phyloP scores from a whole-genome alignment of 2,329 filamentous ascomycete genomes.

The Apiospora arundinis region DNA sequence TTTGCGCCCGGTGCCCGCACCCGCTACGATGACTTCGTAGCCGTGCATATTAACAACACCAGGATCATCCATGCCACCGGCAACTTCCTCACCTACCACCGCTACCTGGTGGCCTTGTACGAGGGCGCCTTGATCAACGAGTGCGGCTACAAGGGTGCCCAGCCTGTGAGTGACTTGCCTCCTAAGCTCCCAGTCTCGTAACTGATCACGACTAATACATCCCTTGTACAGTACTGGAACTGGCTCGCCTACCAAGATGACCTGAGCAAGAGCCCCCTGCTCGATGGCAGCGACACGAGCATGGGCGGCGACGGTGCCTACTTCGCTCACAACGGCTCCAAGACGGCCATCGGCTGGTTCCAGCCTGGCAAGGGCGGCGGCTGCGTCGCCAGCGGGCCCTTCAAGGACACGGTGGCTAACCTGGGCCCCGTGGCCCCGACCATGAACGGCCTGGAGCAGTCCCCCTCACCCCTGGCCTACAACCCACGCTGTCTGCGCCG shows the following conservation, averaged over 20 bases:
- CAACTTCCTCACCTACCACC: conserved; percentile 17
- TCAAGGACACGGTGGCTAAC: conserved; percentile 47
- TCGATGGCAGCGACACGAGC: conserved; percentile 59
- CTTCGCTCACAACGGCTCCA: not conserved
- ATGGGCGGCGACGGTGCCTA: conserved; percentile 54
- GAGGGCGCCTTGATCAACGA: not conserved
- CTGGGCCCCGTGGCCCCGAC: conserved; percentile 37
- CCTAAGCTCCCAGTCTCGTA: not conserved
- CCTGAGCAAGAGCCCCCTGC: conserved; percentile 55
- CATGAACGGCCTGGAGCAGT: conserved; percentile 26
- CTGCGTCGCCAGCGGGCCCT: conserved; percentile 54
- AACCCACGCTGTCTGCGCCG: conserved; percentile 36
- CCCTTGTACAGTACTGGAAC: conserved; percentile 52
- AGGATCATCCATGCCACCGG: conserved; percentile 34
- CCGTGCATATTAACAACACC: conserved; percentile 39
- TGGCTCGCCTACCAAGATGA: conserved; percentile 56
- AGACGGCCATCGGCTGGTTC: not conserved
- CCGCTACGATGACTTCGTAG: conserved; percentile 42
- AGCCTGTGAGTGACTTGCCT: not conserved
- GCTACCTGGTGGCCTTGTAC: not conserved
- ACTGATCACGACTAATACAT: not conserved
- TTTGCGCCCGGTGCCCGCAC: conserved; percentile 36
- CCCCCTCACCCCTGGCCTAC: conserved; percentile 27
- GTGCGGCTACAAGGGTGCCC: conserved; percentile 1
- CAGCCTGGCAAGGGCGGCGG: conserved; percentile 47